phyloP scores from a whole-genome alignment of 257 asterid genomes.

The Solanum sitiens region DNA sequence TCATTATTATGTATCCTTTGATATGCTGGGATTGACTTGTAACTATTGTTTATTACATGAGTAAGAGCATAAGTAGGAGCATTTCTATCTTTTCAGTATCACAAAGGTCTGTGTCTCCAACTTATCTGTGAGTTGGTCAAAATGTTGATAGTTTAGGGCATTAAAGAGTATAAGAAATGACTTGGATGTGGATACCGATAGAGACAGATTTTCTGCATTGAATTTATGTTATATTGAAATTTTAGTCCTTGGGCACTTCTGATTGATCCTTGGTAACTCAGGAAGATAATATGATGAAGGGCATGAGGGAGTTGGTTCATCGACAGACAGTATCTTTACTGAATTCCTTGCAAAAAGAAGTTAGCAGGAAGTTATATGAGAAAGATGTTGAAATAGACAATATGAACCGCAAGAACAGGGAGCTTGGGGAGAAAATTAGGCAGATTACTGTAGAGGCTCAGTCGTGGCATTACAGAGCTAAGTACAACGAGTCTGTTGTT shows the following conservation, averaged over 20 bases:
- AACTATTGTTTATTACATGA: neutral
- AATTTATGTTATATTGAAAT: neutral
- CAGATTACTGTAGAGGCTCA: constrained; percentile 62
- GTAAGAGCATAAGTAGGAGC: neutral
- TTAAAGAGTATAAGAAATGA: neutral
- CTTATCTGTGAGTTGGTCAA: neutral
- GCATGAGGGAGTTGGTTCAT: constrained; percentile 39
- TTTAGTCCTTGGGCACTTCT: constrained; percentile 1
- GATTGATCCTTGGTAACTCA: constrained; percentile 5
- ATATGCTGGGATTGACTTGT: neutral
- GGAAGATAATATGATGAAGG: constrained; percentile 52
- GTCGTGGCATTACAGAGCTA: constrained; percentile 66
- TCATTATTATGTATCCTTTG: neutral
- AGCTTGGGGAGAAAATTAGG: constrained; percentile 49
- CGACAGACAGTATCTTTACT: constrained; percentile 44
- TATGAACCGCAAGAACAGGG: constrained; percentile 51
- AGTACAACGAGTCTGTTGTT: constrained; percentile 55
- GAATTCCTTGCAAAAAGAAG: constrained; percentile 36
- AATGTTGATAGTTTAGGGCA: neutral
- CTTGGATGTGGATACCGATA: neutral
- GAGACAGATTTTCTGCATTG: neutral
- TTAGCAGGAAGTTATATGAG: constrained; percentile 35
- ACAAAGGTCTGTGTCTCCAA: neutral
- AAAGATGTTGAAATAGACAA: constrained; percentile 50
- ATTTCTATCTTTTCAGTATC: neutral